Conservation (phyloP, 78 protist genomes). For the Chrysochromulina tobinii region DNA sequence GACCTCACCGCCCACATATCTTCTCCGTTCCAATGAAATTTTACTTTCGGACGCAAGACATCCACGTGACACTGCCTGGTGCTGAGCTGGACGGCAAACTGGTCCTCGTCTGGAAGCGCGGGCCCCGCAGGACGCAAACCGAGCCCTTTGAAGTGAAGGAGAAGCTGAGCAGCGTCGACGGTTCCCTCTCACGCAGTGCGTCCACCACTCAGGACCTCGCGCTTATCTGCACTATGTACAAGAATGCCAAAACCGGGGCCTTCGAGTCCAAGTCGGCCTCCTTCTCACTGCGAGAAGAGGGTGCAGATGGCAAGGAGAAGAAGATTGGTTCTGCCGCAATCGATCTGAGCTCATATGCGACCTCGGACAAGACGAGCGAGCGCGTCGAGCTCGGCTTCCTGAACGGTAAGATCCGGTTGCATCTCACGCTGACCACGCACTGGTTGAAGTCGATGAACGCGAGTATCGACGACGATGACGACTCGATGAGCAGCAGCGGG, state of each 20-base stretch:
- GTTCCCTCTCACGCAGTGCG: neutral
- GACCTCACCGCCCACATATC: neutral
- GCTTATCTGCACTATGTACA: neutral
- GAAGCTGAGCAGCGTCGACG: neutral
- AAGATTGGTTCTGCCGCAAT: neutral
- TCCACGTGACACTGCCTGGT: neutral
- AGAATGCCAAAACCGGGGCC: neutral
- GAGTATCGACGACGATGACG: neutral
- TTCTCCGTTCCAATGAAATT: neutral
- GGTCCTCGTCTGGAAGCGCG: neutral
- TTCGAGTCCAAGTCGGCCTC: neutral
- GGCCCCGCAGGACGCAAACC: neutral
- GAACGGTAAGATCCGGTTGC: neutral
- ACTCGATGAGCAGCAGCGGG: neutral
- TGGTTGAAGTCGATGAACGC: neutral
- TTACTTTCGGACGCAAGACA: constrained; percentile 3
- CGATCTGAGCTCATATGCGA: neutral
- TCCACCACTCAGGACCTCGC: neutral
- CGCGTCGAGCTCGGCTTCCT: neutral
- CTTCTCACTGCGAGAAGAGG: neutral
- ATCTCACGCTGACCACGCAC: neutral
- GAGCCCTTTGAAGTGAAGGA: neutral
- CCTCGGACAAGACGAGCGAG: neutral
- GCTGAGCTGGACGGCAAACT: neutral
- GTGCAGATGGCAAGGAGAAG: neutral